Evolutionary conservation across 306 rosid species (phyloP).

Genomic region (Senna siamea): DNA sequence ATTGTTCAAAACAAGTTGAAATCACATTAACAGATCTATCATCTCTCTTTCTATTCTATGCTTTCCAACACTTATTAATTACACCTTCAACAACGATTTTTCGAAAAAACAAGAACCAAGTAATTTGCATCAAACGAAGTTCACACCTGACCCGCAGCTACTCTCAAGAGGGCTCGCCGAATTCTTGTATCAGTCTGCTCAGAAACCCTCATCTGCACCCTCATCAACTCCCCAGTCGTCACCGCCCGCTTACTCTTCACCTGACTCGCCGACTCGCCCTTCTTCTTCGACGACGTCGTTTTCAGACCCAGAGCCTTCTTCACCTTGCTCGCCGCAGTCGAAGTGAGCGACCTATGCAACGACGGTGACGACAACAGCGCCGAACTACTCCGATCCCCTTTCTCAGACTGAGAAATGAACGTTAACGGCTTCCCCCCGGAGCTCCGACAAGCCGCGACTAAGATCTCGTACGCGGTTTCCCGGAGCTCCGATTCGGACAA

Average conservation of each 20-base stretch:
- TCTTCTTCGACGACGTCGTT: constrained; percentile 56
- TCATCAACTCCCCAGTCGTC: constrained; percentile 80
- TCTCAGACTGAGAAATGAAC: constrained; percentile 81
- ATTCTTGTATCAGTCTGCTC: constrained; percentile 85
- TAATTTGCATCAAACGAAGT: background rate
- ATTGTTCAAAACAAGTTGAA: constrained; percentile 4
- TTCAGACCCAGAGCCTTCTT: constrained; percentile 88
- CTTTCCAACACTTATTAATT: background rate
- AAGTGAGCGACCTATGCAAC: constrained; percentile 78
- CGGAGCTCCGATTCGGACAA: constrained; percentile 79
- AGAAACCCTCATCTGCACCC: constrained; percentile 84
- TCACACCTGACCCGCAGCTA: constrained; percentile 90
- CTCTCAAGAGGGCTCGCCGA: constrained; percentile 76
- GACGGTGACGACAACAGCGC: constrained; percentile 49
- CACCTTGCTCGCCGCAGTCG: constrained; percentile 82
- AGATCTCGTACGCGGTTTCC: constrained; percentile 89
- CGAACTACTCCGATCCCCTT: constrained; percentile 47
- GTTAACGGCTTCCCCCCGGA: constrained; percentile 81
- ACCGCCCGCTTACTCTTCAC: constrained; percentile 53
- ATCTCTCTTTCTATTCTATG: background rate
- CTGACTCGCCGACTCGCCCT: constrained; percentile 37
- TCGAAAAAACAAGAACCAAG: background rate
- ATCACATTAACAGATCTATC: constrained; percentile 12
- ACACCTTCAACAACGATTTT: background rate
- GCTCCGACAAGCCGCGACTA: constrained; percentile 80